Conservation (phyloP, 805 yeast species). For the Tetrapisispora fleetii region DNA sequence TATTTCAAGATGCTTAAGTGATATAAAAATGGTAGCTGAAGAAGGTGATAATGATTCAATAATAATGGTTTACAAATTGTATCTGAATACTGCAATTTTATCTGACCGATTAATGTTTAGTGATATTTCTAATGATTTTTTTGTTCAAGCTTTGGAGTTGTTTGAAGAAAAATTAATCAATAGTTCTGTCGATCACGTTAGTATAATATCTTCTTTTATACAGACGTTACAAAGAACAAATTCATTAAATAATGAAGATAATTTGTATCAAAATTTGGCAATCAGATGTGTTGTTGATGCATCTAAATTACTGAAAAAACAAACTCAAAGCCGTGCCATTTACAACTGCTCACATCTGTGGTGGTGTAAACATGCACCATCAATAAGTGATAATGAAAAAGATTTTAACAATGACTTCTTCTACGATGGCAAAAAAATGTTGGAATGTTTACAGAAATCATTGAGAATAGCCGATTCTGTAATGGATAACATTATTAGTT, state of each 20-base stretch:
- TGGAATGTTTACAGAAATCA: constrained; percentile 83
- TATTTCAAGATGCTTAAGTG: constrained; percentile 56
- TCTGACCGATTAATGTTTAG: constrained; percentile 70
- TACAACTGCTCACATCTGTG: constrained; percentile 79
- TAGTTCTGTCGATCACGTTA: constrained; percentile 38
- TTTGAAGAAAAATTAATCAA: constrained; percentile 58
- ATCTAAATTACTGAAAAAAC: constrained; percentile 78
- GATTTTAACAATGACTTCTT: constrained; percentile 23
- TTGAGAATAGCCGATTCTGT: constrained; percentile 86
- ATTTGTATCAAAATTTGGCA: constrained; percentile 57
- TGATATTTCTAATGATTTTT: constrained; percentile 73
- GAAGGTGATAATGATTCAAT: constrained; percentile 11
- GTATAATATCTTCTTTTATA: constrained; percentile 39
- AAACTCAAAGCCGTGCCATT: constrained; percentile 87
- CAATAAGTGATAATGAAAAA: not conserved
- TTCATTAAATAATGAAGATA: constrained; percentile 31
- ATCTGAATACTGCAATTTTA: constrained; percentile 57
- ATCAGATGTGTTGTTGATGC: constrained; percentile 79
- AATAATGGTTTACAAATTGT: constrained; percentile 31
- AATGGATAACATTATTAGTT: constrained; percentile 53
- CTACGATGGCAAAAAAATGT: constrained; percentile 55
- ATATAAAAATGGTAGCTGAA: constrained; percentile 34
- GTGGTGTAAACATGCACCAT: constrained; percentile 66
- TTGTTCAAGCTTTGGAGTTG: constrained; percentile 73
- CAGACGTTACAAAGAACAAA: constrained; percentile 41